phyloP scores from a whole-genome alignment of 345 rosid genomes.

The Eucalyptus grandis region DNA sequence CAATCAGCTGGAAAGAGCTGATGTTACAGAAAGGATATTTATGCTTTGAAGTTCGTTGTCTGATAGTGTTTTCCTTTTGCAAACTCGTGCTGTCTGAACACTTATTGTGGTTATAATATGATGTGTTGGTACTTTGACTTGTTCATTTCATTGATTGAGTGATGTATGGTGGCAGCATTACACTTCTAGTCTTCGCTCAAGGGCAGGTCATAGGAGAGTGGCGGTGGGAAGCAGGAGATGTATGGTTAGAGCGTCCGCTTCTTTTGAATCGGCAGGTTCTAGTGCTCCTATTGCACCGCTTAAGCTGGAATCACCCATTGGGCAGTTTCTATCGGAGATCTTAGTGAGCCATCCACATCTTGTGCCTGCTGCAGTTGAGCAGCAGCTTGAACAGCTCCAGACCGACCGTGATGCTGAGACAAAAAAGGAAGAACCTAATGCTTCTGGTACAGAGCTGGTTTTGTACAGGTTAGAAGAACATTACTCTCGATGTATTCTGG shows the following conservation, averaged over 20 bases:
- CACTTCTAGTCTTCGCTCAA: slow-evolving; percentile 13
- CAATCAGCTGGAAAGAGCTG: not conserved
- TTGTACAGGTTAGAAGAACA: slow-evolving; percentile 52
- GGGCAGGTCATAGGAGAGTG: slow-evolving; percentile 3
- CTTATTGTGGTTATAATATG: not conserved
- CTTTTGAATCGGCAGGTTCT: slow-evolving; percentile 38
- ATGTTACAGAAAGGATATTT: not conserved
- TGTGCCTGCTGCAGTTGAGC: slow-evolving; percentile 90
- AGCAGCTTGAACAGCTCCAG: slow-evolving; percentile 92
- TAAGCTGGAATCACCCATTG: slow-evolving; percentile 78
- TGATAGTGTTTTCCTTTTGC: not conserved
- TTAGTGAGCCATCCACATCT: slow-evolving; percentile 87
- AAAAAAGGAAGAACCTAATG: slow-evolving; percentile 53
- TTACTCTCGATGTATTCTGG: not conserved
- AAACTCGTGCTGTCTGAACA: not conserved
- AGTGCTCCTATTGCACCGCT: slow-evolving; percentile 61
- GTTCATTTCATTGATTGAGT: not conserved
- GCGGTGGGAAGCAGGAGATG: slow-evolving; percentile 25
- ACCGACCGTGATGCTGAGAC: slow-evolving; percentile 66
- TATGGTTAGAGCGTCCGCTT: slow-evolving; percentile 37
- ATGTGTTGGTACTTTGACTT: not conserved
- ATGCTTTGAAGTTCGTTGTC: not conserved
- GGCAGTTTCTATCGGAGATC: slow-evolving; percentile 85
- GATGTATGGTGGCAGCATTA: slow-evolving; percentile 29
- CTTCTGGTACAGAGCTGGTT: slow-evolving; percentile 62